Percentiles rank a stretch among this genome's conserved stretches.
Conservation (phyloP, 2,329 filamentous ascomycete genomes). For the Phaeosphaeriaceae sp. region DNA sequence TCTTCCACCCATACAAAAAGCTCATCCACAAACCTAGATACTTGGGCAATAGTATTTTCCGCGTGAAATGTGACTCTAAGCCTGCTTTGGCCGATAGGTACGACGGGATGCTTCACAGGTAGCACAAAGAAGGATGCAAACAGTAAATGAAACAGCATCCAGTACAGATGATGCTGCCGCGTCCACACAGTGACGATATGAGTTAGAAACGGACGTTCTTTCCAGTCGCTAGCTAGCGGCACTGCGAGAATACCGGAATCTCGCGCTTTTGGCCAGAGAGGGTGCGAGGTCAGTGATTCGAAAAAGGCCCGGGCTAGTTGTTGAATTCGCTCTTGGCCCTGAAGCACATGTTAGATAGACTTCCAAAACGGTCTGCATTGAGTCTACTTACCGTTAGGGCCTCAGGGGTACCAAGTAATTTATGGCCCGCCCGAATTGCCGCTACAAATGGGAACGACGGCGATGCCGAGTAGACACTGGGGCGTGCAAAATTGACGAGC, state of each 20-base stretch:
- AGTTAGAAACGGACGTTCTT: neutral
- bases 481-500: conserved; percentile 11
- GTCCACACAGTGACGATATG: conserved; percentile 14
- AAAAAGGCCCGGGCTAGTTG: conserved; percentile 2
- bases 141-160: conserved; percentile 39
- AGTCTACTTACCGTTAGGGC: neutral
- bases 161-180: neutral
- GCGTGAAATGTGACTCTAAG: conserved; percentile 10
- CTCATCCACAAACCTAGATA: conserved; percentile 28
- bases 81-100: conserved; percentile 6
- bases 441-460: conserved; percentile 47
- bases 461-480: conserved; percentile 41
- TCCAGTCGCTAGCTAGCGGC: conserved; percentile 9
- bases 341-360: neutral
- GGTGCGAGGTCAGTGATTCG: conserved; percentile 1
- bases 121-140: conserved; percentile 1
- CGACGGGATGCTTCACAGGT: conserved; percentile 7
- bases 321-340: neutral
- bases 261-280: neutral
- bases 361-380: neutral
- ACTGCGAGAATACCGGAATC: neutral
- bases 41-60: conserved; percentile 59
- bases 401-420: conserved; percentile 8
- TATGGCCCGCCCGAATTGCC: conserved; percentile 44
- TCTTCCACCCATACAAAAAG: conserved; percentile 37